phyloP scores from a whole-genome alignment of 1,139 yeast species.

The Taphrina flavorubra region DNA sequence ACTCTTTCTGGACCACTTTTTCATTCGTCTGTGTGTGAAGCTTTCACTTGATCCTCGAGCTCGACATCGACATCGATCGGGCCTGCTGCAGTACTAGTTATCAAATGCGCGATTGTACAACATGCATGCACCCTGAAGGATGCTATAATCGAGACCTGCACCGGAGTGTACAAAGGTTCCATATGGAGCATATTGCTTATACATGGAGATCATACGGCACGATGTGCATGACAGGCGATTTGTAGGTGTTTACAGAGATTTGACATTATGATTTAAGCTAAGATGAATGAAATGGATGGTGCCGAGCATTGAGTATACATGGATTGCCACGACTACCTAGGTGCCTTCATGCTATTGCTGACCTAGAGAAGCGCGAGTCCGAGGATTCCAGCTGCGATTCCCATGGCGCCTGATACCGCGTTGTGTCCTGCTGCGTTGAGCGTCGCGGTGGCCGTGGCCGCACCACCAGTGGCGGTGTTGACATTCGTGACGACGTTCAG shows the following conservation, averaged over 20 bases:
- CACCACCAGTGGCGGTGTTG: slow-evolving; percentile 11
- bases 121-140: no score
- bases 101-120: no score
- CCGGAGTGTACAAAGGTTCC: no score
- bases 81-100: no score
- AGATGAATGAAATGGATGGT: not conserved
- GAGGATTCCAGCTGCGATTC: slow-evolving; percentile 1
- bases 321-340: no score
- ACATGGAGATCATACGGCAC: no score
- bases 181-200: no score
- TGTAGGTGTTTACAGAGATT: not conserved
- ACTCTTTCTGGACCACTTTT: slow-evolving; percentile 2
- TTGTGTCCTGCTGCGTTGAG: slow-evolving; percentile 16
- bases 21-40: not conserved
- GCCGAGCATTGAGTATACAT: not conserved
- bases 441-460: slow-evolving; percentile 17
- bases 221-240: no score
- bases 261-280: slow-evolving; percentile 3
- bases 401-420: not conserved
- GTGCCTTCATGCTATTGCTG: not conserved
- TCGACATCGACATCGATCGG: no score
- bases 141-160: no score
- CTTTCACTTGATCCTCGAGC: no score
- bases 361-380: slow-evolving; percentile 2
- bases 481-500: slow-evolving; percentile 25